Evolutionary conservation across 768 basidiomycete species (phyloP), one percentile per base, ranked within the genome.

Genomic region (Russula olivacea): DNA sequence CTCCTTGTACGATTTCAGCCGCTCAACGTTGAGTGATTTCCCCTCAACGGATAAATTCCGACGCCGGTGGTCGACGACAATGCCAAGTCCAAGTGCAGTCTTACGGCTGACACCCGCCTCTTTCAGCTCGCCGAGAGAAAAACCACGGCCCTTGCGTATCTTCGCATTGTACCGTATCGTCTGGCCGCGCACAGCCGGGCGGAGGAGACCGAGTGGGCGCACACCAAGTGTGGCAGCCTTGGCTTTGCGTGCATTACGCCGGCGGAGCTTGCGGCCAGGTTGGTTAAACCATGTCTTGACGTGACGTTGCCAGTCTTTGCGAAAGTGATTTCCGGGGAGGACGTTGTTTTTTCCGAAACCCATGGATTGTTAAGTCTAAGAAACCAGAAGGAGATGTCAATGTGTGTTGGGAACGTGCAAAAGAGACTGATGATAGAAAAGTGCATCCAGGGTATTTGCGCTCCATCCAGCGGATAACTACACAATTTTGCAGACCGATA

Each of bases 231-330:
- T 75, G 51, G 93, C 84, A 61, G 93, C 93, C 81, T 97, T 98
- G 70, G 80, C 79, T 77, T 93, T 88, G 78, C 97, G 91, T 49
- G 94, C 93, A 52, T 81, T 86, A 75, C 97, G 90, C 75, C 97
- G 84, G 76, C 92, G 90, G 76, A 94, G 89, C 80, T 98, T 98
- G 75, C 91, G 90, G 54, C 95, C 96, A 61, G 97, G 93, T 79
- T 99, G 97, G 82, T 98, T 91, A 76, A 98, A 98, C 95, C 95
- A 94, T 74, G 93, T 96, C 77, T 88, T 88, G 71, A 96, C 93
- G 68, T 89, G 89, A 73, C 87, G 83, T 78, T 98, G 96, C 95
- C 95, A 98, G 76, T 98, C 95, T 87, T 98, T 98, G 81, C 86
- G 91, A 85, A 94, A 94, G 76, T 97, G 93, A 78, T 94, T 94